Conservation (phyloP, 352 stramenopile genomes). For the Globisporangium takayamanum region DNA sequence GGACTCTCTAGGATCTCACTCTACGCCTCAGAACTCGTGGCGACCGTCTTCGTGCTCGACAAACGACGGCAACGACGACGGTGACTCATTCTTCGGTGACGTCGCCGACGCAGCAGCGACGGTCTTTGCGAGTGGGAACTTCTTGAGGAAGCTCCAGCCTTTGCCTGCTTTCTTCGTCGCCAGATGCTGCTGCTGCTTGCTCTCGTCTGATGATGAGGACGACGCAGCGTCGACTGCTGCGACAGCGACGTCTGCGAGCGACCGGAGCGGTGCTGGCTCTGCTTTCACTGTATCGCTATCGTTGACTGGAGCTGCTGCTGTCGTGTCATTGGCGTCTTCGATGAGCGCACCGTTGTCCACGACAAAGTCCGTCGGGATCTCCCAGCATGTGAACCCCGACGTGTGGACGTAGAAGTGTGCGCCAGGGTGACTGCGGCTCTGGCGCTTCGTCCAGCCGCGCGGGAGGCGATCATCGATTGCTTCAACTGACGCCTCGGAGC, state of each 20-base stretch:
- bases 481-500: slow-evolving; percentile 21
- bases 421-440: slow-evolving; percentile 56
- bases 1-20: neutral
- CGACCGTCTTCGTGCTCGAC: slow-evolving; percentile 38
- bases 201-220: slow-evolving; percentile 14
- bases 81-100: slow-evolving; percentile 6
- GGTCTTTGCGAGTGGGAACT: slow-evolving; percentile 10
- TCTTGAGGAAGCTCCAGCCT: slow-evolving; percentile 19
- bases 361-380: slow-evolving; percentile 34
- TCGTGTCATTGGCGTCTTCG: slow-evolving; percentile 13
- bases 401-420: slow-evolving; percentile 65
- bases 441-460: slow-evolving; percentile 52
- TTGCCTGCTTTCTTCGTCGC: slow-evolving; percentile 22
- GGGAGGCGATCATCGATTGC: slow-evolving; percentile 21
- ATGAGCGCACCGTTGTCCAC: slow-evolving; percentile 5
- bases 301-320: neutral
- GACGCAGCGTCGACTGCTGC: slow-evolving; percentile 18
- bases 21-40: slow-evolving; percentile 37
- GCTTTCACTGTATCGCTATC: neutral
- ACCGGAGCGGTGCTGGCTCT: neutral
- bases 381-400: slow-evolving; percentile 60
- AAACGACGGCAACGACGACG: neutral
- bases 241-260: slow-evolving; percentile 10
- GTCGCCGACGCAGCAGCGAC: neutral
- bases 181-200: slow-evolving; percentile 1